Evolutionary conservation across 805 yeast species (phyloP).

Genomic region (Metschnikowia koreensis): DNA sequence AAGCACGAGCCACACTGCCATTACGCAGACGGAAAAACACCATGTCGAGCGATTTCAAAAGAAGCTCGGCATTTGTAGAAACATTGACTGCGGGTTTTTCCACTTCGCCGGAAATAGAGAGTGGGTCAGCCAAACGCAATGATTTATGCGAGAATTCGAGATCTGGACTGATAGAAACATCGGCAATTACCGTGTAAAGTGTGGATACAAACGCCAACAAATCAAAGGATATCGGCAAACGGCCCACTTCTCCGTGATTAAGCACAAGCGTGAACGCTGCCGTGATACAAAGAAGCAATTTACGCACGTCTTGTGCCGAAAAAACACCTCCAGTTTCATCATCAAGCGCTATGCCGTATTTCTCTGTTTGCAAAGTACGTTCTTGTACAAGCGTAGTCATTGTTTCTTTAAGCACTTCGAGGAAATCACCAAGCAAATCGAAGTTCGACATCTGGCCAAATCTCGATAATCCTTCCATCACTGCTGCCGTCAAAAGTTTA

Average conservation of each 20-base stretch:
- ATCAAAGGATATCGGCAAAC: conserved; percentile 66
- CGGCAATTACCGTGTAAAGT: conserved; percentile 66
- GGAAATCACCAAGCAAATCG: conserved; percentile 87
- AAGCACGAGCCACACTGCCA: conserved; percentile 64
- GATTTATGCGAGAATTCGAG: conserved; percentile 83
- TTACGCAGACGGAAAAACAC: conserved; percentile 75
- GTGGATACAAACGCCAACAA: conserved; percentile 76
- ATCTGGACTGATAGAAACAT: conserved; percentile 73
- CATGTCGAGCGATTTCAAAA: conserved; percentile 73
- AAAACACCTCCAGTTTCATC: conserved; percentile 26
- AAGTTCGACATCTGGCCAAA: conserved; percentile 92
- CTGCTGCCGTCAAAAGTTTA: conserved; percentile 65
- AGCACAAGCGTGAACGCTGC: conserved; percentile 86
- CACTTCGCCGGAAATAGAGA: conserved; percentile 35
- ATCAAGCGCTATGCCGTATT: conserved; percentile 13
- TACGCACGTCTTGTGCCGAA: conserved; percentile 53
- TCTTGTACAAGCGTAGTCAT: conserved; percentile 52
- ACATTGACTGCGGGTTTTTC: conserved; percentile 76
- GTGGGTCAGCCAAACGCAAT: conserved; percentile 76
- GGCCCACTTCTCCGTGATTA: conserved; percentile 58
- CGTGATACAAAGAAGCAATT: conserved; percentile 75
- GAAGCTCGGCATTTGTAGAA: conserved; percentile 83
- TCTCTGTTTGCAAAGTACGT: conserved; percentile 37
- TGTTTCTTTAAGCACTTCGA: conserved; percentile 84
- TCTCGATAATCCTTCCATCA: conserved; percentile 85